These are phyloP conservation scores for Teunomyces funiuensis DNA, from an alignment of 805 yeast species.

Conservation along the genomic window DNA sequence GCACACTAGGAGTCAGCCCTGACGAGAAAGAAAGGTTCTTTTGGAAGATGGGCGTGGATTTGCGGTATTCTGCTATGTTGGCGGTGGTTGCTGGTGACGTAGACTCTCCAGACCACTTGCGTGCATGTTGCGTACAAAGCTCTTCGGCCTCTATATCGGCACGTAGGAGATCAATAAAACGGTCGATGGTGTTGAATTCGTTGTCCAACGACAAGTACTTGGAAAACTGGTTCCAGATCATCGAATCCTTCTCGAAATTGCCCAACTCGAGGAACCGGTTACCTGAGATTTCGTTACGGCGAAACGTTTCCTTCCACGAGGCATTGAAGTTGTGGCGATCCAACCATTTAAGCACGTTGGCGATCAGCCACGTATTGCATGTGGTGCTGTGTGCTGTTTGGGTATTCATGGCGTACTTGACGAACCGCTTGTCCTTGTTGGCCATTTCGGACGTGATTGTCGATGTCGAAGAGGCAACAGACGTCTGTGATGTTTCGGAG, in stretches of 20 bases:
- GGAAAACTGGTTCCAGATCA: conserved; percentile 47
- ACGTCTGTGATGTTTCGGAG: conserved; percentile 35
- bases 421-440: conserved; percentile 40
- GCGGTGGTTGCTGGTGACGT: conserved; percentile 12
- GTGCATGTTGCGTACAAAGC: conserved; percentile 14
- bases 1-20: conserved; percentile 17
- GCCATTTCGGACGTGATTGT: conserved; percentile 28
- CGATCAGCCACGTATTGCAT: conserved; percentile 69
- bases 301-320: conserved; percentile 71
- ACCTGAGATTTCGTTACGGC: conserved; percentile 56
- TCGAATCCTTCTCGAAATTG: conserved; percentile 55
- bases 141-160: conserved; percentile 13
- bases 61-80: conserved; percentile 25
- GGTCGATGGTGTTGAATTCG: conserved; percentile 51
- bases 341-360: conserved; percentile 69
- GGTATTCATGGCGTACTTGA: conserved; percentile 43
- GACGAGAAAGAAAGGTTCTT: conserved; percentile 20
- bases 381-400: conserved; percentile 24
- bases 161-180: conserved; percentile 54
- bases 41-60: conserved; percentile 30
- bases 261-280: conserved; percentile 63
- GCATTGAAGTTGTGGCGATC: conserved; percentile 65
- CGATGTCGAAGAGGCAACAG: conserved; percentile 30
- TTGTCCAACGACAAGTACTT: conserved; percentile 38
- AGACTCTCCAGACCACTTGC: conserved; percentile 18